Percentiles rank a stretch among this genome's conserved stretches.
Evolutionary conservation across 2,329 filamentous ascomycete genomes (phyloP).

Genomic region (Alternaria arbusti): DNA sequence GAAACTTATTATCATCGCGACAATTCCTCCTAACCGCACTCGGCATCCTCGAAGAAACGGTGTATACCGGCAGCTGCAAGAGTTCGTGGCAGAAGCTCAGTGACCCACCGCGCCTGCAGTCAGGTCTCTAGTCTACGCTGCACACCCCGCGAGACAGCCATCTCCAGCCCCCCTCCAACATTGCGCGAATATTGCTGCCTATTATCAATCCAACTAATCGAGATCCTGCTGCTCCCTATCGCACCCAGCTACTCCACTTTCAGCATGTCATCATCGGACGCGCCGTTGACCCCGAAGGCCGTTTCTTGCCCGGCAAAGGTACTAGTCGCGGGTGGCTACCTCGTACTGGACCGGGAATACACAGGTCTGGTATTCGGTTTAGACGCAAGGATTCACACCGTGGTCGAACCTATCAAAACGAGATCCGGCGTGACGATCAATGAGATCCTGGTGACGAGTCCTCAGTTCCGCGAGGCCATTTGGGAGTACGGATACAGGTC

Average conservation of each 20-base stretch:
- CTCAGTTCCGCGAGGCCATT: slow-evolving; percentile 84
- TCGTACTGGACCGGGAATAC: slow-evolving; percentile 87
- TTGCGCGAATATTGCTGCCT: slow-evolving; percentile 22
- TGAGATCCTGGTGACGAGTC: slow-evolving; percentile 86
- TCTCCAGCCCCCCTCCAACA: slow-evolving; percentile 21
- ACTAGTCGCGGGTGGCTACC: slow-evolving; percentile 89
- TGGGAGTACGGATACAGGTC: slow-evolving; percentile 87
- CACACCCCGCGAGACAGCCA: slow-evolving; percentile 24
- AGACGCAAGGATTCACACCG: slow-evolving; percentile 68
- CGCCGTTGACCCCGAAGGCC: slow-evolving; percentile 36
- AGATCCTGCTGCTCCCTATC: not conserved
- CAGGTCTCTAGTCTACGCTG: slow-evolving; percentile 8
- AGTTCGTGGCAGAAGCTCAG: slow-evolving; percentile 9
- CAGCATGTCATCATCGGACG: slow-evolving; percentile 17
- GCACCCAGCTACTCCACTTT: slow-evolving; percentile 20
- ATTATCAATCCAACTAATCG: slow-evolving; percentile 11
- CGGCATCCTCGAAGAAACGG: not conserved
- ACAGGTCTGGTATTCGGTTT: slow-evolving; percentile 74
- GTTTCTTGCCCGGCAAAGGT: slow-evolving; percentile 97
- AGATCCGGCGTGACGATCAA: slow-evolving; percentile 66
- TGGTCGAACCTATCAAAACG: slow-evolving; percentile 62
- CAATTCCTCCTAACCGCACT: not conserved
- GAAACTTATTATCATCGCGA: not conserved
- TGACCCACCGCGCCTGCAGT: slow-evolving; percentile 20
- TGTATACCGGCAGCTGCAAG: slow-evolving; percentile 6